phyloP scores from a whole-genome alignment of 371 early-diverging fungal species.

The Mortierella sp. region DNA sequence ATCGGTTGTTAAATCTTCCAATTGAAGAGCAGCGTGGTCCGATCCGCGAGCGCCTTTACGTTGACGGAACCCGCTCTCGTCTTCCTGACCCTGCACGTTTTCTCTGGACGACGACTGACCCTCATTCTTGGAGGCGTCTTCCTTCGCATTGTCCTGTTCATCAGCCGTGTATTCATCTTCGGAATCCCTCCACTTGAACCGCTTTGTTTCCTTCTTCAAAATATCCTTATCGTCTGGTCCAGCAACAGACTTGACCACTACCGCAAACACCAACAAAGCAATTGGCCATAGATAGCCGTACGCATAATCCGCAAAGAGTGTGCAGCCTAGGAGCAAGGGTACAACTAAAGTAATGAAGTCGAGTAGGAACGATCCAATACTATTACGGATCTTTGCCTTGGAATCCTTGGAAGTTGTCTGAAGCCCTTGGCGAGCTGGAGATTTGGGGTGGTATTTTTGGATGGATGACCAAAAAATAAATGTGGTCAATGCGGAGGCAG shows the following conservation, averaged over 20 bases:
- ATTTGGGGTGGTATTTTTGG: slow-evolving; percentile 34
- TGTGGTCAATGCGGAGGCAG: slow-evolving; percentile 60
- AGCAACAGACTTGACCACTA: slow-evolving; percentile 26
- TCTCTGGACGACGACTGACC: background rate
- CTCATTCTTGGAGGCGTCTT: background rate
- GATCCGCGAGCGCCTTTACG: slow-evolving; percentile 29
- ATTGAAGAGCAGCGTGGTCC: slow-evolving; percentile 18
- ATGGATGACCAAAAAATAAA: slow-evolving; percentile 44
- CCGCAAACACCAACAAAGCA: slow-evolving; percentile 37
- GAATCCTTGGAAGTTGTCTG: slow-evolving; percentile 10
- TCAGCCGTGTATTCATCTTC: slow-evolving; percentile 42
- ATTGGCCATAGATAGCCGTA: slow-evolving; percentile 42
- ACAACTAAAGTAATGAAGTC: slow-evolving; percentile 55
- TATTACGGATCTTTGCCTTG: slow-evolving; percentile 25
- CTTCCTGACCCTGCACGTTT: slow-evolving; percentile 19
- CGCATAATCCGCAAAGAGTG: slow-evolving; percentile 50
- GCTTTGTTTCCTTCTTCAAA: slow-evolving; percentile 47
- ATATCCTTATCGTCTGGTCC: slow-evolving; percentile 36
- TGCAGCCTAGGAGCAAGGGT: slow-evolving; percentile 45
- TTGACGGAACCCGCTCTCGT: slow-evolving; percentile 43
- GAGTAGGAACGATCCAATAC: slow-evolving; percentile 28
- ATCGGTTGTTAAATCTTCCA: slow-evolving; percentile 10
- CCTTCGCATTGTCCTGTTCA: slow-evolving; percentile 24
- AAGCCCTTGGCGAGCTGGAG: slow-evolving; percentile 27
- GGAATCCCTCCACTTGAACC: slow-evolving; percentile 55